A percentile compares a stretch with the other conserved stretches of the same genome.
phyloP scores from a whole-genome alignment of 108 stramenopile species.

The Ochromonas danica region DNA sequence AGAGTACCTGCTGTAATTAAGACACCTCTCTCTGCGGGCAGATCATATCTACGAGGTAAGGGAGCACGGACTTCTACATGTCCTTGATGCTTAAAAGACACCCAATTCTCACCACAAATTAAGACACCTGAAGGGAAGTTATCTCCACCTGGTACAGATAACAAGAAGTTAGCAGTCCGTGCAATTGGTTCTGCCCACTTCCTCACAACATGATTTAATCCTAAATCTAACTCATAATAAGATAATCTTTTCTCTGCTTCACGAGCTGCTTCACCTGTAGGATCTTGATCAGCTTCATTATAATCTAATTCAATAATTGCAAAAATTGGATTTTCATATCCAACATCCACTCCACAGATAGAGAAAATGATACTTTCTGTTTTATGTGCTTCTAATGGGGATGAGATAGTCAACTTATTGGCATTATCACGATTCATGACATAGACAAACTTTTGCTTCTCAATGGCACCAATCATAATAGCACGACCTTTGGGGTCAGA shows the following conservation, averaged over 20 bases:
- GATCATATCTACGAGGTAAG: slow-evolving; percentile 72
- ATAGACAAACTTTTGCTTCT: slow-evolving; percentile 96
- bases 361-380: slow-evolving; percentile 72
- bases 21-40: slow-evolving; percentile 69
- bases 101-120: slow-evolving; percentile 87
- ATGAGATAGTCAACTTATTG: slow-evolving; percentile 75
- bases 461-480: slow-evolving; percentile 76
- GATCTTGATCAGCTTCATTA: slow-evolving; percentile 69
- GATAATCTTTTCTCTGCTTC: slow-evolving; percentile 73
- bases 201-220: slow-evolving; percentile 96
- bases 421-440: slow-evolving; percentile 79
- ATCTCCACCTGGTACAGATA: slow-evolving; percentile 83
- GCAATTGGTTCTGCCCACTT: slow-evolving; percentile 59
- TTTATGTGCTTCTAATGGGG: slow-evolving; percentile 93
- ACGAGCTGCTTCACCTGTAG: slow-evolving; percentile 48
- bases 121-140: slow-evolving; percentile 89
- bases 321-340: slow-evolving; percentile 96
- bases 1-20: slow-evolving; percentile 75
- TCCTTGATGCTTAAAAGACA: slow-evolving; percentile 83
- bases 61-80: slow-evolving; percentile 62
- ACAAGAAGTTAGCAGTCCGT: slow-evolving; percentile 74
- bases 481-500: slow-evolving; percentile 90
- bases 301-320: slow-evolving; percentile 91
- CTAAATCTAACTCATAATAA: slow-evolving; percentile 96
- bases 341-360: slow-evolving; percentile 86